Base-by-base conservation (phyloP, 2,329 filamentous ascomycete genomes). In the Scedosporium aurantiacum region DNA sequence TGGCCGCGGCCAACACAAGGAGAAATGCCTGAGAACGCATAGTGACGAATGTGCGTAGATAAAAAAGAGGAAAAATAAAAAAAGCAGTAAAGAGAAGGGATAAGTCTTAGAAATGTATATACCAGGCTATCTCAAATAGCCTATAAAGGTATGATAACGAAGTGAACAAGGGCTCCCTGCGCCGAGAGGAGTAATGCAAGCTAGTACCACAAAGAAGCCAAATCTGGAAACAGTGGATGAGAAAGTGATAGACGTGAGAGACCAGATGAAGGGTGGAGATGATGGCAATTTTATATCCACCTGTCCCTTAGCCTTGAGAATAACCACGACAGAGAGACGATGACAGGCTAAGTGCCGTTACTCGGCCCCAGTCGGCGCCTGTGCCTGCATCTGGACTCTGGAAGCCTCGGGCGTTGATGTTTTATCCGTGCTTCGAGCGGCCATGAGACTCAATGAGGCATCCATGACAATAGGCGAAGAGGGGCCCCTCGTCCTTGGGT, bases 21-120 rank as follows among this genome's bases (percentile, higher is more conserved):
- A 61, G 40, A 43, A 61, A 21, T 32, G 60, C 21, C 21, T 61
- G 54, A 52, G 60, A 61, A 58, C 43, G 60, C 60, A 61, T 61
- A 6, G 27, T 61, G 50, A 23, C 14, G 21, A 18, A 18, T 23
- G 41, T 21, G 21, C 14, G 47, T 45, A 8, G 47, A 12, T 12
- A 52, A 52, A 25, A 52, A 52, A 52, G 6, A 18, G 47, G 21
- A 1, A 2, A 27, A 8, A 21, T 25, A 23, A 25, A 52, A 52
- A 52, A 52, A 3, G 23, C 18, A 52, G 21, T 52, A 52, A 21
- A 21, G 21, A 27, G 21, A 14, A 43, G 37, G 5, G 32, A 21
- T 18, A 8, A 8, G 28, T 32, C 28, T 32, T 32, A 32, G 5
- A 57, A 57, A 54, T 27, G 1, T 16, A 41, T 25, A 40, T 27